Evolutionary conservation across 2,329 filamentous ascomycete species (phyloP).

Genomic region (Pseudogymnoascus sp.): DNA sequence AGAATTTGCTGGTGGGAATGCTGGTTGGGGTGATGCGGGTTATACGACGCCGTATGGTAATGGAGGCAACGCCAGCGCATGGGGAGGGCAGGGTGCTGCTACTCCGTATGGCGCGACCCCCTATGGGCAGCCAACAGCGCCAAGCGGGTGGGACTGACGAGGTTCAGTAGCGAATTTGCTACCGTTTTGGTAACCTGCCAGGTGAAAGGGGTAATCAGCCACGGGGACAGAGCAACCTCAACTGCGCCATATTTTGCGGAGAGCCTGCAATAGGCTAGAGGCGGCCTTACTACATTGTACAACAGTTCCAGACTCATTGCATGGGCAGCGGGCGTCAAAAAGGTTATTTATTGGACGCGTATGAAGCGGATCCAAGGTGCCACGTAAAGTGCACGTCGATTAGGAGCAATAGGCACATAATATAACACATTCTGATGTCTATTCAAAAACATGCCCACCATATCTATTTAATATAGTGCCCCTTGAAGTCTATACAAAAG

Average conservation of each 20-base stretch:
- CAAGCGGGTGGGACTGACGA: conserved; percentile 21
- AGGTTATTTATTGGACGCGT: background rate
- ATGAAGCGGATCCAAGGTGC: background rate
- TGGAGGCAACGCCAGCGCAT: conserved; percentile 50
- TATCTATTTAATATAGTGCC: background rate
- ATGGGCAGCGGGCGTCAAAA: conserved; percentile 3
- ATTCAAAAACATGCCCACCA: background rate
- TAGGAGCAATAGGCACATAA: conserved; percentile 4
- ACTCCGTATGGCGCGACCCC: conserved; percentile 53
- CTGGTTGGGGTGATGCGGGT: conserved; percentile 47
- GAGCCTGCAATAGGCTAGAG: background rate
- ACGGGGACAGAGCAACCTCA: background rate
- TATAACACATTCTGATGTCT: background rate
- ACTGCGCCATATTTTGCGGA: background rate
- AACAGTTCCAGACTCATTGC: background rate
- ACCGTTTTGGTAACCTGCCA: background rate
- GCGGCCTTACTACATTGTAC: background rate
- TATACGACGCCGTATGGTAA: conserved; percentile 61
- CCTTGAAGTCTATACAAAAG: background rate
- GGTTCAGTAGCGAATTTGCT: background rate
- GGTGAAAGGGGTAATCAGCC: background rate
- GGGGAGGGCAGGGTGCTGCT: conserved; percentile 49
- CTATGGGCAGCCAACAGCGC: conserved; percentile 39
- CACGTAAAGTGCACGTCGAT: background rate
- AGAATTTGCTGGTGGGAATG: conserved; percentile 49